phyloP scores from a whole-genome alignment of 208 protist species.

The Leishmania tropica region DNA sequence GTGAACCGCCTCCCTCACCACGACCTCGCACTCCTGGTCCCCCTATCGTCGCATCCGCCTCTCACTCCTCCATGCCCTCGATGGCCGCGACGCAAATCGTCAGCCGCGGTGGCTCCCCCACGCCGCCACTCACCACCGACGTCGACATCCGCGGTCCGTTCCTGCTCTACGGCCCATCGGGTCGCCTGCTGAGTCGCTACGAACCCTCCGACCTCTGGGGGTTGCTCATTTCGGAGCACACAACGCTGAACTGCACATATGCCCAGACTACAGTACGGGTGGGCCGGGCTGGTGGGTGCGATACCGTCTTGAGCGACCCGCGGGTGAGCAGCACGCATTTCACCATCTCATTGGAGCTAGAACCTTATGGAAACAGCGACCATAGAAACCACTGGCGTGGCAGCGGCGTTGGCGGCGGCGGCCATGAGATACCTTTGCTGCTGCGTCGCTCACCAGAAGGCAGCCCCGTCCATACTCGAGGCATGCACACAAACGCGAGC shows the following conservation, averaged over 20 bases:
- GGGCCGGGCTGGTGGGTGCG: constrained; percentile 43
- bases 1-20: constrained; percentile 13
- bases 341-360: constrained; percentile 47
- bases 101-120: constrained; percentile 10
- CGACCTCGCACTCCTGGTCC: constrained; percentile 9
- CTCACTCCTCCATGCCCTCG: constrained; percentile 11
- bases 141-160: constrained; percentile 15
- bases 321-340: constrained; percentile 65
- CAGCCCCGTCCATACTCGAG: not conserved
- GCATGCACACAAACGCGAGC: not conserved
- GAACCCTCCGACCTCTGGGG: constrained; percentile 45
- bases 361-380: constrained; percentile 18
- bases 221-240: constrained; percentile 59
- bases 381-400: not conserved
- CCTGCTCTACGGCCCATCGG: constrained; percentile 28
- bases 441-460: not conserved
- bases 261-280: constrained; percentile 39
- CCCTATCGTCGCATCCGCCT: not conserved
- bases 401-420: not conserved
- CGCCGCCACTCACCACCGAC: not conserved
- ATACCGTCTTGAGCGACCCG: constrained; percentile 43
- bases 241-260: constrained; percentile 38
- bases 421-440: not conserved
- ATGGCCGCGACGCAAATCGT: constrained; percentile 21
- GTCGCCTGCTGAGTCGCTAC: constrained; percentile 18